These are phyloP conservation scores for Phylloporus sp. DNA, from an alignment of 768 basidiomycete species.

Conservation along the genomic window DNA sequence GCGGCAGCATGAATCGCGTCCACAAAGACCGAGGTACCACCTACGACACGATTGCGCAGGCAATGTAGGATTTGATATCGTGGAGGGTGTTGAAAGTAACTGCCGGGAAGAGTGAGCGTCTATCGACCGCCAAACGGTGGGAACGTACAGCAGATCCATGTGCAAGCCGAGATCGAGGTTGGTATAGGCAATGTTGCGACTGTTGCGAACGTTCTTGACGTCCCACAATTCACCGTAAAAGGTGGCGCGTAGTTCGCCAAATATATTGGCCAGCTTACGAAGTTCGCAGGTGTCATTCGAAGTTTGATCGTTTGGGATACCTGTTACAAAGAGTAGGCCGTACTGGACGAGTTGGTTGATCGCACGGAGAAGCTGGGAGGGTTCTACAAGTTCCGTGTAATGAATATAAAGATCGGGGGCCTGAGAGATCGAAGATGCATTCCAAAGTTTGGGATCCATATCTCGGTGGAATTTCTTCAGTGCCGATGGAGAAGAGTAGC, in stretches of 20 bases:
- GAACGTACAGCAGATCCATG: conserved; percentile 83
- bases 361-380: conserved; percentile 47
- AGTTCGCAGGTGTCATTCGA: conserved; percentile 63
- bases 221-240: conserved; percentile 92
- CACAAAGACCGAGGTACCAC: conserved; percentile 84
- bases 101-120: conserved; percentile 28
- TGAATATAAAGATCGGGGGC: conserved; percentile 47
- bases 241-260: conserved; percentile 78
- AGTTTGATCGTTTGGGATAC: conserved; percentile 63
- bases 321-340: conserved; percentile 70
- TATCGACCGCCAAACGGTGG: background rate
- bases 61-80: conserved; percentile 92
- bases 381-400: conserved; percentile 48
- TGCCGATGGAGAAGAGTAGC: conserved; percentile 39
- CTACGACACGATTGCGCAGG: conserved; percentile 76
- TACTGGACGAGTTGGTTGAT: conserved; percentile 68
- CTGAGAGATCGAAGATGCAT: conserved; percentile 33
- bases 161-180: conserved; percentile 84
- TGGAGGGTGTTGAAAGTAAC: conserved; percentile 90
- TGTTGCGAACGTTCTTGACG: conserved; percentile 69
- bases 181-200: conserved; percentile 93
- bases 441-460: conserved; percentile 42
- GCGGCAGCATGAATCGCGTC: conserved; percentile 70
- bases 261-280: conserved; percentile 54
- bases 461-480: conserved; percentile 47